Conservation (phyloP, 306 rosid genomes). For the Elaeagnus macrophylla region DNA sequence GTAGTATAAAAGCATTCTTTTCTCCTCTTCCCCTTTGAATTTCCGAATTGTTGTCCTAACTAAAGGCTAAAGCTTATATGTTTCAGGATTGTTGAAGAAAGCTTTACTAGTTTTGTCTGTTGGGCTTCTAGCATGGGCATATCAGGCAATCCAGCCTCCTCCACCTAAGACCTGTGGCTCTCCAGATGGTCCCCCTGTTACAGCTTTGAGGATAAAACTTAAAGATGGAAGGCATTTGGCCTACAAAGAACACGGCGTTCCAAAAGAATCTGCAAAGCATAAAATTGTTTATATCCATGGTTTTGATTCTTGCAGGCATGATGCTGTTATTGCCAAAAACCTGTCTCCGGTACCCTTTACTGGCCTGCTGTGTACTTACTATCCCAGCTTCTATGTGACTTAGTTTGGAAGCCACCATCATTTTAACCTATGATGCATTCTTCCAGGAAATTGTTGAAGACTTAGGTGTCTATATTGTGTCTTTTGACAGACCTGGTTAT, state of each 20-base stretch:
- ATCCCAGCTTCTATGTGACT: neutral
- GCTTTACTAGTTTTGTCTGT: too few species aligned
- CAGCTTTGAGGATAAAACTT: conserved; percentile 44
- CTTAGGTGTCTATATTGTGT: conserved; percentile 6
- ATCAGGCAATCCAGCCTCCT: conserved; percentile 21
- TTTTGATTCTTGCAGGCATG: conserved; percentile 55
- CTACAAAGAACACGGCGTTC: conserved; percentile 50
- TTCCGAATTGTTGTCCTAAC: too few species aligned
- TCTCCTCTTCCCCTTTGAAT: too few species aligned
- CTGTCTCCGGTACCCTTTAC: neutral
- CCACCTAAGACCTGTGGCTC: conserved; percentile 25
- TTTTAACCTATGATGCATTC: neutral
- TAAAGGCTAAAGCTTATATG: too few species aligned
- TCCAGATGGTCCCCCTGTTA: conserved; percentile 22
- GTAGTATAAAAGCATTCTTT: neutral
- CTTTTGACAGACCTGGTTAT: conserved; percentile 27
- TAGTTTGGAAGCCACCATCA: neutral
- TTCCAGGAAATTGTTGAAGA: conserved; percentile 17
- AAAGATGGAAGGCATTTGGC: conserved; percentile 60
- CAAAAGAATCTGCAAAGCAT: conserved; percentile 39
- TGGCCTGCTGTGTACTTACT: neutral
- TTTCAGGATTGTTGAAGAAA: too few species aligned
- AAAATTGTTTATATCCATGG: conserved; percentile 43
- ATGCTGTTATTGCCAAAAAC: neutral
- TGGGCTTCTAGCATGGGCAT: too few species aligned